These are phyloP conservation scores for Podaxis sp. DNA, from an alignment of 768 basidiomycete species.

Conservation along the genomic window DNA sequence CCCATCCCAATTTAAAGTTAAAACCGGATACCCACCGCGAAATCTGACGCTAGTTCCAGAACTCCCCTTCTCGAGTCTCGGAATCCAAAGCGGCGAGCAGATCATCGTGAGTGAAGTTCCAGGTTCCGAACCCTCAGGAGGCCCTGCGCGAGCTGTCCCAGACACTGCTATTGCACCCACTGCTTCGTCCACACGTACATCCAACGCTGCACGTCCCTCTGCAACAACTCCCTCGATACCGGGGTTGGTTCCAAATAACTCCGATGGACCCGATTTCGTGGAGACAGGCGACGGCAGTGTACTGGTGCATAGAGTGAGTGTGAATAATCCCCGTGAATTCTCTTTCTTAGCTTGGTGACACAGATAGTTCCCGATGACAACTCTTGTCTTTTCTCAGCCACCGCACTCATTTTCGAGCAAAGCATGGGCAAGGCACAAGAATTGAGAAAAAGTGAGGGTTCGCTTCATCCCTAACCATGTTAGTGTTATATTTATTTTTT, in stretches of 20 bases:
- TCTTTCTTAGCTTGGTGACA: not conserved
- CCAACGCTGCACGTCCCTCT: not conserved
- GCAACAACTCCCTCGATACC: conserved; percentile 16
- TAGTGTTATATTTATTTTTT: not conserved
- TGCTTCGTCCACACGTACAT: not conserved
- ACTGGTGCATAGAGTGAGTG: conserved; percentile 68
- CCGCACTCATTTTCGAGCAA: conserved; percentile 85
- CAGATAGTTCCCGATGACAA: conserved; percentile 97
- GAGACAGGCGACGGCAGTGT: conserved; percentile 55
- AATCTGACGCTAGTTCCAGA: conserved; percentile 69
- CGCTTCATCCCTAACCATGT: not conserved
- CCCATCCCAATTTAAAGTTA: conserved; percentile 44
- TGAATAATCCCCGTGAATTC: not conserved
- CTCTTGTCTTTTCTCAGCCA: conserved; percentile 88
- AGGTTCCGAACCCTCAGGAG: conserved; percentile 2
- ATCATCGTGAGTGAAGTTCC: conserved; percentile 57
- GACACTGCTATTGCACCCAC: conserved; percentile 13
- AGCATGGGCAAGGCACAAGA: conserved; percentile 65
- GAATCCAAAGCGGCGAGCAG: conserved; percentile 78
- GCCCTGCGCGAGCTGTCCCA: conserved; percentile 12
- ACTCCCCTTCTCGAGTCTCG: conserved; percentile 73
- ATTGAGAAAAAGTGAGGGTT: conserved; percentile 68
- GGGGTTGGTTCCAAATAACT: conserved; percentile 11
- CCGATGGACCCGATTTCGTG: conserved; percentile 53
- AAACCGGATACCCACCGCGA: conserved; percentile 83